Evolutionary conservation across 495 filamentous ascomycete genomes (phyloP), one percentile per base, ranked within the genome.

Genomic region (Podospora comata): DNA sequence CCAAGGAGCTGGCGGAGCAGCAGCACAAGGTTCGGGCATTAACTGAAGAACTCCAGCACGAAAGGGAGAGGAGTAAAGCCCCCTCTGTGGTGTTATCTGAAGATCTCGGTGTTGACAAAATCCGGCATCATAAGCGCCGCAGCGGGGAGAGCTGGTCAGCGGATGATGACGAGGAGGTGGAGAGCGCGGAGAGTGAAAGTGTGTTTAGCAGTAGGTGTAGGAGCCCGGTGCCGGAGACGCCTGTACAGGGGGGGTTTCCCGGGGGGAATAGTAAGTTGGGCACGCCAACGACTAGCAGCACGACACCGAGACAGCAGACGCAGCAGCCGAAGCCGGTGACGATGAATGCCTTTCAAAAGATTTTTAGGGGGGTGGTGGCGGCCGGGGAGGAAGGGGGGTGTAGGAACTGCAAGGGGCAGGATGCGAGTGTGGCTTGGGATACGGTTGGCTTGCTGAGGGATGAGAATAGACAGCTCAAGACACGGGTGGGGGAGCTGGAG

Each of bases 401-500:
- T 57, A 68, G 63, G 20, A 90, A 87, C 67, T 91, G 89, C 73
- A 74, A 86, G 72, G 86, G 90, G 2, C 80, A 85, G 68, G 82
- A 87, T 55, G 79, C 86, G 53, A 87, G 87, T 30, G 84, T 91
- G 66, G 90, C 89, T 15, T 90, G 91, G 91, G 83, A 88, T 68
- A 87, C 91, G 15, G 85, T 92, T 34, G 84, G 88, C 4, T 69
- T 91, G 58, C 76, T 94, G 67, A 84, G 90, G 66, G 88, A 89
- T 54, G 91, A 94, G 79, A 94, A 93, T 68, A 83, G 82, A 69
- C 85, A 85, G 6, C 76, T 93, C 59, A 93, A 93, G 78, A 82
- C 83, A 34, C 80, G 90, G 48, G 80, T 94, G 1, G 85, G 85
- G 0, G 82, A 89, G 67, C 74, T 93, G 2, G 91, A 93, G 76